Conservation (phyloP, 1,284 basidiomycete species). For the Leucoagaricus sp. region DNA sequence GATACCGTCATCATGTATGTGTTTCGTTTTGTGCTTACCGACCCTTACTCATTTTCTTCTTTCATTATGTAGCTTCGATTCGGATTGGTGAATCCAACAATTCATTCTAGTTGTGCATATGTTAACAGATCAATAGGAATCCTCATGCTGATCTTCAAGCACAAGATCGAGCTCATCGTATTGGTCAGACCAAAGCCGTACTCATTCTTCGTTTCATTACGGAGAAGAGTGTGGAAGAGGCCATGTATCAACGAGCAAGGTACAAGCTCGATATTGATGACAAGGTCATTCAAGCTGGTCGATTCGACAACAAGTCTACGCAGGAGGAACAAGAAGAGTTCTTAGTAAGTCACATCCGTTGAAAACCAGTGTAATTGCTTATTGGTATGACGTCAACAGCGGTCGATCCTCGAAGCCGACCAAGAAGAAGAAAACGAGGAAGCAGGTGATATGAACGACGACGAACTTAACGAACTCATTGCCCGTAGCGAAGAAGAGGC, state of each 20-base stretch:
- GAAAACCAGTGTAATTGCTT: slow-evolving; percentile 8
- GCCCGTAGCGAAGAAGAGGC: slow-evolving; percentile 85
- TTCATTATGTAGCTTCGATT: slow-evolving; percentile 9
- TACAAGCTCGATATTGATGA: slow-evolving; percentile 99
- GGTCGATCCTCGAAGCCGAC: slow-evolving; percentile 85
- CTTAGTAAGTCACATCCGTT: slow-evolving; percentile 54
- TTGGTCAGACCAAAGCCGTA: slow-evolving; percentile 98
- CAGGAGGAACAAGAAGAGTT: slow-evolving; percentile 97
- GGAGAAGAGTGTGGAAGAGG: slow-evolving; percentile 97
- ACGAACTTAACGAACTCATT: slow-evolving; percentile 95
- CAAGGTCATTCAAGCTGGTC: slow-evolving; percentile 99
- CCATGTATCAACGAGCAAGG: slow-evolving; percentile 92
- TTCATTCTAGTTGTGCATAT: no score
- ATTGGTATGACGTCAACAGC: slow-evolving; percentile 45
- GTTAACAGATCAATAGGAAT: slow-evolving; percentile 64
- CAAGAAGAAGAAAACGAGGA: slow-evolving; percentile 93
- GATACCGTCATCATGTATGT: slow-evolving; percentile 98
- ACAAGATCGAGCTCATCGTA: slow-evolving; percentile 99
- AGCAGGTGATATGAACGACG: slow-evolving; percentile 94
- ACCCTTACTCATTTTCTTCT: not conserved
- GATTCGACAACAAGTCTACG: slow-evolving; percentile 98
- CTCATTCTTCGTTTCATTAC: slow-evolving; percentile 97
- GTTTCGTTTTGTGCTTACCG: slow-evolving; percentile 12
- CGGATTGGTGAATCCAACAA: slow-evolving; percentile 8
- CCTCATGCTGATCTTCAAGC: slow-evolving; percentile 98